Percentiles rank a stretch among this genome's conserved stretches.
Conservation (phyloP, 257 asterid genomes). For the Rhazya stricta region DNA sequence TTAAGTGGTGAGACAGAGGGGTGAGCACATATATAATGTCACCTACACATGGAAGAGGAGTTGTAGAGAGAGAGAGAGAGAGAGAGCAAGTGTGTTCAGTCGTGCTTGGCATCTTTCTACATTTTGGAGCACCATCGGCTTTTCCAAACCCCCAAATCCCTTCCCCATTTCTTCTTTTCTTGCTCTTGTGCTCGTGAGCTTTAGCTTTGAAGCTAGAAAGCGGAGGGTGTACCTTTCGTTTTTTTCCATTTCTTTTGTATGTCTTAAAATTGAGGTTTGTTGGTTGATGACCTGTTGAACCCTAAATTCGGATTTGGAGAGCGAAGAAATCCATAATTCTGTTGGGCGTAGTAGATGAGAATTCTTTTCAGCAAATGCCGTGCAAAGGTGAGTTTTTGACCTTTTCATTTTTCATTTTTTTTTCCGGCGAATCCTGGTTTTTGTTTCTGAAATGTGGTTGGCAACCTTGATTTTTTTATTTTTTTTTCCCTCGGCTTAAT, state of each 20-base stretch:
- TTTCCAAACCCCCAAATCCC: constrained; percentile 19
- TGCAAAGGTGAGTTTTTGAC: neutral
- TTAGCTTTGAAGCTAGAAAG: neutral
- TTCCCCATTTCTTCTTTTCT: neutral
- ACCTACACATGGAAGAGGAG: constrained; percentile 30
- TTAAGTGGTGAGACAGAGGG: neutral
- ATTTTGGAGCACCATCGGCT: constrained; percentile 30
- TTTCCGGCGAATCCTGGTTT: neutral
- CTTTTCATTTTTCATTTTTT: neutral
- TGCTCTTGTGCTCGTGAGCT: neutral
- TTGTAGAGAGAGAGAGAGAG: constrained; percentile 21
- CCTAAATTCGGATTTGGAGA: constrained; percentile 17
- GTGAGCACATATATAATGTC: constrained; percentile 8
- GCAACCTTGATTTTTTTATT: neutral
- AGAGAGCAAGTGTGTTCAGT: no score
- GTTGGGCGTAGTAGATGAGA: neutral
- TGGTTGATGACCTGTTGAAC: constrained; percentile 2
- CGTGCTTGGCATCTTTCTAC: constrained; percentile 33
- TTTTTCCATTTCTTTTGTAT: neutral
- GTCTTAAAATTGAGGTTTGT: neutral
- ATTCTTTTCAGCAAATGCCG: constrained; percentile 12
- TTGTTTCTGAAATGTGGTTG: neutral
- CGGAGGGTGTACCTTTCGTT: neutral
- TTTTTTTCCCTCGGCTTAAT: neutral
- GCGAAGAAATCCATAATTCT: neutral